phyloP scores from a whole-genome alignment of 495 filamentous ascomycete species.

The Penicillium subrubescens region DNA sequence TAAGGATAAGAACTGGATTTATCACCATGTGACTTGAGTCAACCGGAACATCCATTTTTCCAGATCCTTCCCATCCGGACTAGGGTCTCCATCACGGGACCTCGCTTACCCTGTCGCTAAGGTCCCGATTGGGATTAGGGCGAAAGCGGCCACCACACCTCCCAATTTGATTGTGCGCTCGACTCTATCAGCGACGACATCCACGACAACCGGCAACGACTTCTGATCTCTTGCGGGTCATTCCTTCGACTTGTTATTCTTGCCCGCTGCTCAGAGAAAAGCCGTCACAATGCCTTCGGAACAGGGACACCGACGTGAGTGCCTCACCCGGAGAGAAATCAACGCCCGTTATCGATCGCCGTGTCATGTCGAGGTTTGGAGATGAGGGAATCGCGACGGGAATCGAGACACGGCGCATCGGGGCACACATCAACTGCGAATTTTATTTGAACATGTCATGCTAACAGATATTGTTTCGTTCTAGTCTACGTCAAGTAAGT shows the following conservation, averaged over 20 bases:
- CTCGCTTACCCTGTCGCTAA: conserved; percentile 48
- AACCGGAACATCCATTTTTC: conserved; percentile 22
- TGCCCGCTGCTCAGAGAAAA: conserved; percentile 51
- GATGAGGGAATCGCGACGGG: background rate
- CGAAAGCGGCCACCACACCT: conserved; percentile 45
- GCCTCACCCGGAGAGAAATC: conserved; percentile 13
- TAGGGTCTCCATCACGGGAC: conserved; percentile 41
- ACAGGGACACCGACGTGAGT: conserved; percentile 84
- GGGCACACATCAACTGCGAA: conserved; percentile 8
- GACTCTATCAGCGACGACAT: conserved; percentile 52
- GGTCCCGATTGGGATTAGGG: conserved; percentile 44
- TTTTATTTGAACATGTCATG: conserved; percentile 24
- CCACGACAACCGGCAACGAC: conserved; percentile 51
- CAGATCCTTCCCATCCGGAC: conserved; percentile 10
- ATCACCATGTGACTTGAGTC: background rate
- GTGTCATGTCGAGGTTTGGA: conserved; percentile 7
- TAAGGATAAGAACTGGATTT: background rate
- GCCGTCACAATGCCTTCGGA: conserved; percentile 77
- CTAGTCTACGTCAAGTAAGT: conserved; percentile 95
- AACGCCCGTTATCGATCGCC: conserved; percentile 15
- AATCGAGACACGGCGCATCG: conserved; percentile 17
- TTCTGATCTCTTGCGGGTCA: conserved; percentile 52
- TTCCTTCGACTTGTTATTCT: conserved; percentile 53
- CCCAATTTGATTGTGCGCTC: conserved; percentile 50
- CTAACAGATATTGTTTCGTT: conserved; percentile 37